Evolutionary conservation across 257 asterid species (phyloP), one percentile per base, ranked within the genome.

Genomic region (Lithospermum erythrorhizon): DNA sequence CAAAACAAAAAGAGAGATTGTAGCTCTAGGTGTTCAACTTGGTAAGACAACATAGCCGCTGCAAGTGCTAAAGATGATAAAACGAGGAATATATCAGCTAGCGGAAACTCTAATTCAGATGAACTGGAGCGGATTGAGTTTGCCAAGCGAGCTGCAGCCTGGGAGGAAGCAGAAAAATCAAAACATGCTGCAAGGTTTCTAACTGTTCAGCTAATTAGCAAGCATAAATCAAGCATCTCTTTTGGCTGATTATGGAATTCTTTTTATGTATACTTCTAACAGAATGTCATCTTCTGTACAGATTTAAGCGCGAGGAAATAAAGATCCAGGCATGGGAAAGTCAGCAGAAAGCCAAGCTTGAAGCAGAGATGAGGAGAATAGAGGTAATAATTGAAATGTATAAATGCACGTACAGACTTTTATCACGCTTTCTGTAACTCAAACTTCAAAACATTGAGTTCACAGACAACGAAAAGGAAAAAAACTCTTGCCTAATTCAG

Each of bases 11-110:
- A 76, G 81, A 79, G 99, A 93, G 80, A 93, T 93, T 71, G 89
- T 84, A 52, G 97, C 95, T 29, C 82, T 93, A 1, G 99, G 99
- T 47, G 87, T 89, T 61, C 93, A 87, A 62, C 94, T 93, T 19
- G 99, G 99, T 6, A 93, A 89, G 79, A 84, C 82, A 95, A 83
- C 53, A 93, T 93, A 48, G 99, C 99, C 54, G 97, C 95, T 97
- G 99, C 99, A 9, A 86, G 97, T 69, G n/a, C n/a, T n/a, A 89
- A 89, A 66, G 94, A 89, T 23, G 96, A 78, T 66, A 86, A 69
- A 63, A 82, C 83, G 21, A 86, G 80, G 56, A 66, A 63, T 48
- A 21, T 41, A 49, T 64, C 81, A 0, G 75, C 75, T 53, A 61
- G 59, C 32, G 80, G 79, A 61, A 37, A 32, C 52, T 20, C 17